Evolutionary conservation across 495 filamentous ascomycete species (phyloP).

Genomic region (Talaromyces wortmannii): DNA sequence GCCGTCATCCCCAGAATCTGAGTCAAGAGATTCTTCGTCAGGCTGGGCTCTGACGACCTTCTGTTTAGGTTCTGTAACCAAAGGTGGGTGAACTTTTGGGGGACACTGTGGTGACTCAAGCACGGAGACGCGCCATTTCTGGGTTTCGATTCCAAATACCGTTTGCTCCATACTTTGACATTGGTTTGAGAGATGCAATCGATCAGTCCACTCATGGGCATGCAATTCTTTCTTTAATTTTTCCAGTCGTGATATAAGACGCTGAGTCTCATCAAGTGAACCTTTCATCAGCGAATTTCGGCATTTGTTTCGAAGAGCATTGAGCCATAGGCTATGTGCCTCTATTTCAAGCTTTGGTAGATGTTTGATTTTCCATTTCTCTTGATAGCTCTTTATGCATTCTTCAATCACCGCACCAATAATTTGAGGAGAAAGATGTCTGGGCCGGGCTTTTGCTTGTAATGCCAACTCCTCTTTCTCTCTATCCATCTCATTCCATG

Average conservation of each 20-base stretch:
- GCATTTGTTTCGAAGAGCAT: constrained; percentile 24
- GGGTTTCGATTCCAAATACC: constrained; percentile 49
- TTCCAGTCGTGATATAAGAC: constrained; percentile 39
- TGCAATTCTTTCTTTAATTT: constrained; percentile 45
- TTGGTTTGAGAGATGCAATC: constrained; percentile 37
- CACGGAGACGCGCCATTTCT: constrained; percentile 45
- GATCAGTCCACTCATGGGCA: constrained; percentile 39
- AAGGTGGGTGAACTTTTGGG: constrained; percentile 25
- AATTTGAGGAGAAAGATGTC: constrained; percentile 35
- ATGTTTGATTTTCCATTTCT: constrained; percentile 49
- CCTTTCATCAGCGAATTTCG: constrained; percentile 20
- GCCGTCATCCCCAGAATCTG: constrained; percentile 31
- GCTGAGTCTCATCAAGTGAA: constrained; percentile 13
- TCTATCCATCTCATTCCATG: constrained; percentile 56
- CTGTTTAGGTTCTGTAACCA: constrained; percentile 10
- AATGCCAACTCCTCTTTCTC: constrained; percentile 29
- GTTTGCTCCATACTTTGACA: constrained; percentile 52
- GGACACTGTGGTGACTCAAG: constrained; percentile 45
- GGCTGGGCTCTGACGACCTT: neutral
- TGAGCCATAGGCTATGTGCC: constrained; percentile 58
- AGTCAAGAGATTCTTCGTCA: constrained; percentile 37
- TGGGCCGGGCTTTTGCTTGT: neutral
- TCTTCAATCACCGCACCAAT: constrained; percentile 44
- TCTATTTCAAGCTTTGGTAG: constrained; percentile 44
- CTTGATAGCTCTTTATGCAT: constrained; percentile 43